Evolutionary conservation across 2,329 filamentous ascomycete genomes (phyloP), one percentile per base, ranked within the genome.

Genomic region (Ophiocordyceps sinensis): DNA sequence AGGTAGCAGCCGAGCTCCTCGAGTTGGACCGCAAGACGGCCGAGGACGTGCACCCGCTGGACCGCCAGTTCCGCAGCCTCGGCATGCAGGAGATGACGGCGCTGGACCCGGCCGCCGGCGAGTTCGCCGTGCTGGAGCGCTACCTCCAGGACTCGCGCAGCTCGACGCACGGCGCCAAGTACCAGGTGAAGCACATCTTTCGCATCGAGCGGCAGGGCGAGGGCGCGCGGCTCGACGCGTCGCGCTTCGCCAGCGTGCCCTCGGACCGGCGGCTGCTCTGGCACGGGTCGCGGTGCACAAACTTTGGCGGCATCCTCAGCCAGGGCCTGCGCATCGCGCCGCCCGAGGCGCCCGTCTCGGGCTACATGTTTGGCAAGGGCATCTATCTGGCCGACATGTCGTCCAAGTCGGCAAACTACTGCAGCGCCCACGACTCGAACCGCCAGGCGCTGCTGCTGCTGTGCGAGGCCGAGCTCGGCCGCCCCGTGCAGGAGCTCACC

Each of bases 251-350:
- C 19, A 68, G 70, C 38, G 55, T 68, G 10, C 63, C 69, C n/a
- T 73, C 72, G 38, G 75, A 91, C 54, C 75, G 82, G 21, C 77
- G 84, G 15, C 75, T 94, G 1, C 70, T 94, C 3, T 94, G 87
- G 87, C 87, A 94, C 55, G 86, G 87, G 14, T 88, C 83, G 14
- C 78, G 85, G 29, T 73, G 71, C 28, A 91, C 84, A 40, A 94
- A 94, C 57, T 94, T 80, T 49, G 85, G 82, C 53, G 87, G 86
- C 53, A 94, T 94, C 44, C 73, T 94, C 35, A 82, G 78, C 43
- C 85, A 94, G 59, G 87, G 87, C 48, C 72, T 94, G 7, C 82
- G 85, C n/a, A 94, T 94, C 48, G 87, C 87, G 7, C 87, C 87
- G 0, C 81, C 82, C 0, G 81, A 93, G 58, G 86, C 86, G 0